Percentiles rank a stretch among this genome's conserved stretches.
phyloP scores from a whole-genome alignment of 2,329 filamentous ascomycete species.

The Truncatella angustata region DNA sequence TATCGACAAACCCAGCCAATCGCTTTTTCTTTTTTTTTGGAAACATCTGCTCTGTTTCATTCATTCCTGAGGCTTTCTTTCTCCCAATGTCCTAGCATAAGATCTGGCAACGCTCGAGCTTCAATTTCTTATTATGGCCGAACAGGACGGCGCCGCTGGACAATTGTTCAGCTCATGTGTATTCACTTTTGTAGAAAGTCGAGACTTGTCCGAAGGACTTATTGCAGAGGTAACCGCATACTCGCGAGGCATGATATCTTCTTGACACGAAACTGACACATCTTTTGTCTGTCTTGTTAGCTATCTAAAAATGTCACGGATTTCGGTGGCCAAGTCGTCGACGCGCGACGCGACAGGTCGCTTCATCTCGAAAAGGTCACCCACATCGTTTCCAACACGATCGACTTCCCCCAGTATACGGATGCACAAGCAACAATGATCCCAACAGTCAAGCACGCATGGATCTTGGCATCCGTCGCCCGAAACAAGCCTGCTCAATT shows the following conservation, averaged over 20 bases:
- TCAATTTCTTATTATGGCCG: conserved; percentile 21
- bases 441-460: conserved; percentile 77
- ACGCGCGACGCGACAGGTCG: conserved; percentile 46
- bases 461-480: conserved; percentile 71
- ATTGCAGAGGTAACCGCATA: conserved; percentile 23
- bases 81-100: not conserved
- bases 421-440: conserved; percentile 74
- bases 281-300: conserved; percentile 27
- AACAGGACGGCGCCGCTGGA: conserved; percentile 18
- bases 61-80: not conserved
- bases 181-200: conserved; percentile 25
- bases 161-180: conserved; percentile 25
- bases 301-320: conserved; percentile 41
- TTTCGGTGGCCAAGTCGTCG: conserved; percentile 50
- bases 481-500: conserved; percentile 73
- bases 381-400: conserved; percentile 66
- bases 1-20: not conserved
- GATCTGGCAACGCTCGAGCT: not conserved
- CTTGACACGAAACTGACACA: not conserved
- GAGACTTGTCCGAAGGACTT: conserved; percentile 20
- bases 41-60: not conserved
- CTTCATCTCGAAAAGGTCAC: conserved; percentile 48
- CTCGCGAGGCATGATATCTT: not conserved
- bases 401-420: conserved; percentile 88
- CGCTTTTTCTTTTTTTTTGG: not conserved